Evolutionary conservation across 768 basidiomycete species (phyloP).

Genomic region (Auricularia sp.): DNA sequence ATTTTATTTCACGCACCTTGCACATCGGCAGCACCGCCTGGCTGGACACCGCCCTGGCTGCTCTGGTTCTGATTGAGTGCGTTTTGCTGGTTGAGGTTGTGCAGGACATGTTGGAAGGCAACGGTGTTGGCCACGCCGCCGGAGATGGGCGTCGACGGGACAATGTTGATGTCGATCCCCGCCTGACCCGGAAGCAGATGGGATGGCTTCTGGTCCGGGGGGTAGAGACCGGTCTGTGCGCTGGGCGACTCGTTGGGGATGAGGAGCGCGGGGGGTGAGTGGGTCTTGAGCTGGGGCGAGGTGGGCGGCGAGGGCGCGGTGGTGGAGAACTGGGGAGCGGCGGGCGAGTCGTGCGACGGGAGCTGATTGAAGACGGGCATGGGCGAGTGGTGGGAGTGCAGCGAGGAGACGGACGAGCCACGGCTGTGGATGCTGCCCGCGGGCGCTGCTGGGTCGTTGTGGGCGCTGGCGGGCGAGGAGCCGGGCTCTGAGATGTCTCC

Average conservation of each 20-base stretch:
- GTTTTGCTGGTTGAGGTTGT: slow-evolving; percentile 33
- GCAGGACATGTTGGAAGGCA: slow-evolving; percentile 42
- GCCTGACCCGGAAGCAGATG: slow-evolving; percentile 20
- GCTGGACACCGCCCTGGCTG: not conserved
- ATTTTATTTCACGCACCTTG: not conserved
- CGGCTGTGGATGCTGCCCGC: slow-evolving; percentile 43
- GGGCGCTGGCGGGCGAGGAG: slow-evolving; percentile 39
- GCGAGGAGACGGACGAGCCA: slow-evolving; percentile 60
- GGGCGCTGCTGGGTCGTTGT: slow-evolving; percentile 18
- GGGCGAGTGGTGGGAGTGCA: slow-evolving; percentile 26
- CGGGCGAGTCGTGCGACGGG: slow-evolving; percentile 55
- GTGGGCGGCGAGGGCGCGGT: slow-evolving; percentile 26
- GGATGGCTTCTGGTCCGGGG: slow-evolving; percentile 33
- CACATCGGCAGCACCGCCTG: not conserved
- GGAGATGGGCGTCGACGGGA: slow-evolving; percentile 72
- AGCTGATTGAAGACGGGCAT: slow-evolving; percentile 33
- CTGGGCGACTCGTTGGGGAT: slow-evolving; percentile 33
- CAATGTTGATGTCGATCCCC: slow-evolving; percentile 64
- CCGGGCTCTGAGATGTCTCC: slow-evolving; percentile 56
- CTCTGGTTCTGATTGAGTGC: not conserved
- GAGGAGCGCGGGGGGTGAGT: slow-evolving; percentile 50
- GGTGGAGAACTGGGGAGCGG: slow-evolving; percentile 39
- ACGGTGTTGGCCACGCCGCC: slow-evolving; percentile 40
- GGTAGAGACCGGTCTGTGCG: slow-evolving; percentile 35
- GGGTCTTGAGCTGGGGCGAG: slow-evolving; percentile 35